Evolutionary conservation across 1,284 basidiomycete species (phyloP).

Genomic region (Porodaedalea pini): DNA sequence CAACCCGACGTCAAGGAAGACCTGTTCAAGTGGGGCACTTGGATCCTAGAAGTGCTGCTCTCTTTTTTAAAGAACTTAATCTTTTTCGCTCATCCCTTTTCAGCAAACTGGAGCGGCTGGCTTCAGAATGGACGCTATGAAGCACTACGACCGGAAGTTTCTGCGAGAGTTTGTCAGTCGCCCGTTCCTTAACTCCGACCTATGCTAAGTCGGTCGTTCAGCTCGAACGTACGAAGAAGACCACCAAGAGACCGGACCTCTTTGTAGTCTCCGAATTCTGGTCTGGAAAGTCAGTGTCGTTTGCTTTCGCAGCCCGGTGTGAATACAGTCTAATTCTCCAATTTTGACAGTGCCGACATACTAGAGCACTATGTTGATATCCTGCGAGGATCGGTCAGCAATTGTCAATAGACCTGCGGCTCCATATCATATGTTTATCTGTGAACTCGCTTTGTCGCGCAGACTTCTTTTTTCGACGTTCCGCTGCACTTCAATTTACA

Average conservation of each 20-base stretch:
- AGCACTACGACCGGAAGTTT: constrained; percentile 72
- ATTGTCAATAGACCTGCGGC: not conserved
- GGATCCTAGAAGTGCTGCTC: constrained; percentile 59
- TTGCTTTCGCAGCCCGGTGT: too few relatives aligned
- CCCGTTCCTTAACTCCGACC: not conserved
- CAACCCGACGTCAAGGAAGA: constrained; percentile 78
- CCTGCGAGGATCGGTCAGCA: constrained; percentile 58
- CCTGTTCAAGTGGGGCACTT: constrained; percentile 61
- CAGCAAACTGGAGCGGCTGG: constrained; percentile 79
- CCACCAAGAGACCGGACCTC: constrained; percentile 43
- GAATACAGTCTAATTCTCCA: too few relatives aligned
- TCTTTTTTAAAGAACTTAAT: not conserved
- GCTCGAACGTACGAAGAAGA: constrained; percentile 49
- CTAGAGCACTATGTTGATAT: constrained; percentile 53
- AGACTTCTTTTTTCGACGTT: constrained; percentile 79
- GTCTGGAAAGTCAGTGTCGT: constrained; percentile 45
- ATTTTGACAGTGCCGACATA: too few relatives aligned
- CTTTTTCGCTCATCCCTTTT: not conserved
- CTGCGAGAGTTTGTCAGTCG: constrained; percentile 58
- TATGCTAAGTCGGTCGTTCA: constrained; percentile 29
- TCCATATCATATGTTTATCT: not conserved
- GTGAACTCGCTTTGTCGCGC: constrained; percentile 1
- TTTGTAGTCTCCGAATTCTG: constrained; percentile 77
- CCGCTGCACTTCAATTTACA: constrained; percentile 73
- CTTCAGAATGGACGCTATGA: constrained; percentile 87